Conservation (phyloP, 169 alveolate genomes). For the Theileria orientalis region DNA sequence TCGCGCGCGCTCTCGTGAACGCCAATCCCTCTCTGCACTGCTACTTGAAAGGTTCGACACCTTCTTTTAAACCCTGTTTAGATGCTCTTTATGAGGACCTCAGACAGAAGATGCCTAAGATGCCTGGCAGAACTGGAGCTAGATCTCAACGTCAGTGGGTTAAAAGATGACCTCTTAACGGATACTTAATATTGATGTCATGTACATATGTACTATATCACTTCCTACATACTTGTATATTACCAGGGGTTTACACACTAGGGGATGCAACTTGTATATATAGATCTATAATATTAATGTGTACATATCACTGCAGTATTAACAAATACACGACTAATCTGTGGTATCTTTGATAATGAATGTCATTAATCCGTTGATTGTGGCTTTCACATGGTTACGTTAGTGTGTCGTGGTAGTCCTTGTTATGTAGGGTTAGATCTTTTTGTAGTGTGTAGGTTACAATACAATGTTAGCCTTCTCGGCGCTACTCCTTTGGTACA, state of each 20-base stretch:
- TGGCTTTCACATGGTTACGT: no score
- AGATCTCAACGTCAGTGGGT: conserved; percentile 81
- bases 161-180: conserved; percentile 60
- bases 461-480: neutral
- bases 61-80: neutral
- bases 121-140: conserved; percentile 85
- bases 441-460: no score
- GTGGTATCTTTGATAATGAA: no score
- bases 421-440: no score
- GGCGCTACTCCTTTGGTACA: conserved; percentile 7
- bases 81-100: conserved; percentile 79
- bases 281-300: neutral
- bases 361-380: no score
- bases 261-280: neutral
- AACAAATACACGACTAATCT: no score
- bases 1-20: conserved; percentile 80
- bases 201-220: neutral
- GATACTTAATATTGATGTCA: neutral
- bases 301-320: neutral
- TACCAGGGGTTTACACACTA: neutral
- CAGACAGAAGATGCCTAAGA: conserved; percentile 83
- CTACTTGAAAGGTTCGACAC: conserved; percentile 59
- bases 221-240: neutral
- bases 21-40: conserved; percentile 74
- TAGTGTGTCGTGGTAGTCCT: no score